Conservation (phyloP, 2,329 filamentous ascomycete genomes). For the Emericellopsis cladophorae region DNA sequence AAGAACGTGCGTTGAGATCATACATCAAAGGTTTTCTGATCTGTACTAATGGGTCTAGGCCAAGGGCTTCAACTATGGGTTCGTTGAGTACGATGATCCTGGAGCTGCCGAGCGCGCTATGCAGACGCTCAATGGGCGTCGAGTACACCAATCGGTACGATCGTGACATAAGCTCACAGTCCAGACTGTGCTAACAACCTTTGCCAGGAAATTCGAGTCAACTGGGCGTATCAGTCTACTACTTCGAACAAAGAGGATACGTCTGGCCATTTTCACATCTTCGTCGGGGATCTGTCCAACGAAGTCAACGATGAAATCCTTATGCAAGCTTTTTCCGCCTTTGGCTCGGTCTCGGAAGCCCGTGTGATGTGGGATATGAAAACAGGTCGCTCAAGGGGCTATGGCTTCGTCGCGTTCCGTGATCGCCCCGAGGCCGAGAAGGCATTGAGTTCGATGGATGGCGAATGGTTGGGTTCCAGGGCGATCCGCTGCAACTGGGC, state of each 20-base stretch:
- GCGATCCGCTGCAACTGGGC: constrained; percentile 99
- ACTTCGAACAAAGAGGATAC: constrained; percentile 91
- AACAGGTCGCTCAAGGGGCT: constrained; percentile 91
- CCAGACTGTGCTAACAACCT: neutral
- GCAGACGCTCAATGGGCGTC: constrained; percentile 88
- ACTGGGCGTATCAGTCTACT: constrained; percentile 99
- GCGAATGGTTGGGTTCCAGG: constrained; percentile 95
- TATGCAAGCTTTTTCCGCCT: constrained; percentile 86
- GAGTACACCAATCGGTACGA: constrained; percentile 87
- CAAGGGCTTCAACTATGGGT: constrained; percentile 98
- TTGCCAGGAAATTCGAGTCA: constrained; percentile 85
- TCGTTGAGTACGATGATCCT: constrained; percentile 97
- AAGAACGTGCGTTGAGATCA: constrained; percentile 69
- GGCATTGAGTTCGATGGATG: constrained; percentile 93
- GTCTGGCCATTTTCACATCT: constrained; percentile 97
- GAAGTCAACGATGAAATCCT: constrained; percentile 97
- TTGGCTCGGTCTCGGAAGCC: constrained; percentile 90
- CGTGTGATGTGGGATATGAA: constrained; percentile 99
- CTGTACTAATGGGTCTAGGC: constrained; percentile 38
- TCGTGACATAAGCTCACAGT: neutral
- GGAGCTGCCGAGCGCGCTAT: constrained; percentile 93
- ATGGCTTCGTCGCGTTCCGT: constrained; percentile 95
- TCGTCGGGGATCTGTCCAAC: constrained; percentile 94
- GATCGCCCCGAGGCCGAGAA: constrained; percentile 91
- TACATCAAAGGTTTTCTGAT: neutral